Conservation (phyloP, 2,329 filamentous ascomycete species). For the Xylaria sp. region DNA sequence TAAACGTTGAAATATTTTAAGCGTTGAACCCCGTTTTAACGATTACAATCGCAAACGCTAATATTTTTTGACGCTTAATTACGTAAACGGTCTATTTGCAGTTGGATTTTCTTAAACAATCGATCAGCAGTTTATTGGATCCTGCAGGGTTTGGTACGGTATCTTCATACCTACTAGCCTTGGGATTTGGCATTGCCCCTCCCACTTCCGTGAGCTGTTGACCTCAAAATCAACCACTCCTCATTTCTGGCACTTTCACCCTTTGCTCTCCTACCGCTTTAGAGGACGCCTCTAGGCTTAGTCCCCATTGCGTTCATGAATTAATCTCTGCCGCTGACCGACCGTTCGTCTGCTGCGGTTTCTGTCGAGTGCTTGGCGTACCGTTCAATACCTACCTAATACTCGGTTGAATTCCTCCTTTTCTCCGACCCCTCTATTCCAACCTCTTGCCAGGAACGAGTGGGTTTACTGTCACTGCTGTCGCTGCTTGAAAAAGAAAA, state of each 20-base stretch:
- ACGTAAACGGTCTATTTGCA: background rate
- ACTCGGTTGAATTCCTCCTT: background rate
- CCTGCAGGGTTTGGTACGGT: no score
- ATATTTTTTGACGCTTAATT: background rate
- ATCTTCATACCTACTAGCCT: background rate
- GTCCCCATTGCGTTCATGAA: background rate
- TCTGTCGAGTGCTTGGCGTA: constrained; percentile 13
- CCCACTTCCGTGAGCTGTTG: background rate
- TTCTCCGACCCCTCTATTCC: background rate
- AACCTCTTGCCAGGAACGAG: background rate
- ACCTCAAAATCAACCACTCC: background rate
- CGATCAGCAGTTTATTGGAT: background rate
- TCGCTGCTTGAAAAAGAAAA: no score
- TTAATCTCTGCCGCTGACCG: background rate
- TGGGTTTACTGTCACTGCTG: background rate
- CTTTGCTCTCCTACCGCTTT: background rate
- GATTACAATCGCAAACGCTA: background rate
- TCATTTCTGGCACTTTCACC: background rate
- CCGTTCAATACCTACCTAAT: background rate
- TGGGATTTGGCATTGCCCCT: constrained; percentile 7
- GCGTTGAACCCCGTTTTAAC: background rate
- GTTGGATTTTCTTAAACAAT: background rate
- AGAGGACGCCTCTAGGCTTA: background rate
- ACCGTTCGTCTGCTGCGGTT: background rate
- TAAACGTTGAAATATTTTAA: background rate